phyloP scores from a whole-genome alignment of 192 early-diverging fungal genomes.

The Thamnidium elegans region DNA sequence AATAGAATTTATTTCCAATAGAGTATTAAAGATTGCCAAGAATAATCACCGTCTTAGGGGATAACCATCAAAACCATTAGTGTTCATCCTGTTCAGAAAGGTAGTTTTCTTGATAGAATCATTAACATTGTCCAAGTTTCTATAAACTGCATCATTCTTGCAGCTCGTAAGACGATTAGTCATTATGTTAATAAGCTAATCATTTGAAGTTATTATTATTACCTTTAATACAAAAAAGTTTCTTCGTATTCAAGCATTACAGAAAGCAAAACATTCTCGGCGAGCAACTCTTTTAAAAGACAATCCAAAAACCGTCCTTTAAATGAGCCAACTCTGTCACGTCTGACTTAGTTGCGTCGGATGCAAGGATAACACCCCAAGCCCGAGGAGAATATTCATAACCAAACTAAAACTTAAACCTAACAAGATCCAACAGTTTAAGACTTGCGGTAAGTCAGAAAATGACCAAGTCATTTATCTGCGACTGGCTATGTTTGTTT shows the following conservation, averaged over 20 bases:
- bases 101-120: not conserved
- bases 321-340: not conserved
- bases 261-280: conserved; percentile 2
- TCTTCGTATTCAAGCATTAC: not conserved
- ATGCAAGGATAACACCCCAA: conserved; percentile 2
- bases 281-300: conserved; percentile 4
- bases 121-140: not conserved
- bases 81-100: not conserved
- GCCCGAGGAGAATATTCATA: not conserved
- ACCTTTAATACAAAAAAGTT: not conserved
- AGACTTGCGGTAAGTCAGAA: conserved; percentile 3
- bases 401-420: not conserved
- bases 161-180: not conserved
- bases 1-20: not conserved
- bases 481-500: not conserved
- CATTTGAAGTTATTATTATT: not conserved
- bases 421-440: conserved; percentile 10
- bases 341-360: conserved; percentile 1
- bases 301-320: not conserved
- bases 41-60: not conserved
- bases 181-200: not conserved
- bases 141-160: not conserved
- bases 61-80: not conserved
- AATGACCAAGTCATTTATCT: conserved; percentile 1
- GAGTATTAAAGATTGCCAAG: not conserved